phyloP scores from a whole-genome alignment of 2,329 filamentous ascomycete genomes.

The Fusarium incarnatum region DNA sequence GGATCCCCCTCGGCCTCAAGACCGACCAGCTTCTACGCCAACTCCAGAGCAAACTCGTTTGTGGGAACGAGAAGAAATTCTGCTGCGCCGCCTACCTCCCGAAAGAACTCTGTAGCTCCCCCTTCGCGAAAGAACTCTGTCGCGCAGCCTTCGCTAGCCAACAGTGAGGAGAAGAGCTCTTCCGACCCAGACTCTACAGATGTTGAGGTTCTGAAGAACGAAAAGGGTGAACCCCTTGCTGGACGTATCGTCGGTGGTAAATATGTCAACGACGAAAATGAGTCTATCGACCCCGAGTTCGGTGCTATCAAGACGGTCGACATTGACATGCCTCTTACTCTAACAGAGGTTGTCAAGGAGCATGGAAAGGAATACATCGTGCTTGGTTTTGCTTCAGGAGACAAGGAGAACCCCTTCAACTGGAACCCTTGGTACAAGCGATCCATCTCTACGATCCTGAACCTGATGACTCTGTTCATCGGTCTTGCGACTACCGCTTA shows the following conservation, averaged over 20 bases:
- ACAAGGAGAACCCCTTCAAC: conserved; percentile 41
- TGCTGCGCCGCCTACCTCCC: conserved; percentile 1
- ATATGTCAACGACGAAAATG: conserved; percentile 32
- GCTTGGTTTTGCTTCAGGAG: conserved; percentile 37
- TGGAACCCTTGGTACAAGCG: conserved; percentile 44
- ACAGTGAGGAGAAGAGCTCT: conserved; percentile 22
- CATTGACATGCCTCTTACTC: conserved; percentile 37
- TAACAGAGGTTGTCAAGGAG: conserved; percentile 33
- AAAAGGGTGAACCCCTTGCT: conserved; percentile 24
- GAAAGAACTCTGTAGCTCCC: conserved; percentile 22
- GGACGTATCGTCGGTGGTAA: conserved; percentile 40
- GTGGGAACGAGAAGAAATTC: conserved; percentile 28
- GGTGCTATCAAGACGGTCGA: conserved; percentile 38
- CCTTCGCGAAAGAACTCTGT: conserved; percentile 29
- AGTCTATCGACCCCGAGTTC: conserved; percentile 30
- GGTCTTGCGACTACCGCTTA: conserved; percentile 40
- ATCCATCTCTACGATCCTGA: conserved; percentile 40
- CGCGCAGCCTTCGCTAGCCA: conserved; percentile 1
- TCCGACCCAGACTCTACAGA: conserved; percentile 34
- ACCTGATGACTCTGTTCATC: conserved; percentile 41
- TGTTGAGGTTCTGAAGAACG: conserved; percentile 30
- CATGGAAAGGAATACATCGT: conserved; percentile 40
- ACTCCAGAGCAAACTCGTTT: conserved; percentile 37
- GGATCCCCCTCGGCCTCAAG: conserved; percentile 35
- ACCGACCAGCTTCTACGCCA: conserved; percentile 39